These are phyloP conservation scores for Sclerotinia glacialis DNA, from an alignment of 2,329 filamentous ascomycete genomes.

Conservation along the genomic window DNA sequence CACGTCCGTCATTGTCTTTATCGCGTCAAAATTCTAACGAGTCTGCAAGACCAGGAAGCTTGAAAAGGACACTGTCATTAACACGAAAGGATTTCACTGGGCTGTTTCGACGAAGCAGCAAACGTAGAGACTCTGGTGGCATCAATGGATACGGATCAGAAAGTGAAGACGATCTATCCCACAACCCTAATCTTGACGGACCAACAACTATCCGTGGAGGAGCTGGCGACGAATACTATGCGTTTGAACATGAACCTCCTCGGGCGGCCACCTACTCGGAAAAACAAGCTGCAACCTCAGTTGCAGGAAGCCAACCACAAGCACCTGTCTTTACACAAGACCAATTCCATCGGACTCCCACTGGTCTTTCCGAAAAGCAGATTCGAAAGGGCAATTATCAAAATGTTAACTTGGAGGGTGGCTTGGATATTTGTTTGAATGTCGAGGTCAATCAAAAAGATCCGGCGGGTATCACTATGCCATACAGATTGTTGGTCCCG, in stretches of 20 bases:
- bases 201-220: slow-evolving; percentile 42
- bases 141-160: slow-evolving; percentile 55
- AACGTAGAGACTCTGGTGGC: slow-evolving; percentile 47
- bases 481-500: slow-evolving; percentile 84
- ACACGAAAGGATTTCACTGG: slow-evolving; percentile 51
- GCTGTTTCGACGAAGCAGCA: slow-evolving; percentile 49
- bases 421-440: slow-evolving; percentile 83
- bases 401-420: slow-evolving; percentile 74
- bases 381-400: slow-evolving; percentile 52
- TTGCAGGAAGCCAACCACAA: slow-evolving; percentile 29
- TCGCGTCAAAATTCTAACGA: slow-evolving; percentile 42
- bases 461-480: slow-evolving; percentile 80
- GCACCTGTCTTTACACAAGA: slow-evolving; percentile 23
- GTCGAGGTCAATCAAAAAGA: slow-evolving; percentile 84
- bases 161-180: slow-evolving; percentile 43
- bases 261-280: slow-evolving; percentile 26
- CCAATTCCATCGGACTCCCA: slow-evolving; percentile 66
- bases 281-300: slow-evolving; percentile 30
- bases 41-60: slow-evolving; percentile 41
- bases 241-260: slow-evolving; percentile 32
- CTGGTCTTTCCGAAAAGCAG: slow-evolving; percentile 63
- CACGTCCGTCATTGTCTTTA: slow-evolving; percentile 31
- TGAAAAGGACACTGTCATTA: slow-evolving; percentile 57
- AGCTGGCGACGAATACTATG: slow-evolving; percentile 47
- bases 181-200: slow-evolving; percentile 22